phyloP scores from a whole-genome alignment of 257 asterid genomes.

The Ajuga chamaepitys region DNA sequence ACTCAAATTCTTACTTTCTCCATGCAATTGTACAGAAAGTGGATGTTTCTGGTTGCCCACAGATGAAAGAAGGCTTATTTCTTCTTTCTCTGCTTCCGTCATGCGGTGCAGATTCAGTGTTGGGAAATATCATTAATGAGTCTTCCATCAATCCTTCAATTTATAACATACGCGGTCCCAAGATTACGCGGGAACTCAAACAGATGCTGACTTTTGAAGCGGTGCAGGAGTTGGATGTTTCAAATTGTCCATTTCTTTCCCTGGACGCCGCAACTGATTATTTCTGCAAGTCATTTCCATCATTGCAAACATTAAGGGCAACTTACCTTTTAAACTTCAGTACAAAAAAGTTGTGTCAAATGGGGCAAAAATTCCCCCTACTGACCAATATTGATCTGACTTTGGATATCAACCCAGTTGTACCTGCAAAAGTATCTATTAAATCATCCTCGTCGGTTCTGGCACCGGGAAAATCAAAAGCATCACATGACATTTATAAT shows the following conservation, averaged over 20 bases:
- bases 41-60: conserved; percentile 83
- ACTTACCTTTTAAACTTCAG: conserved; percentile 45
- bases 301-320: conserved; percentile 55
- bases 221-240: conserved; percentile 73
- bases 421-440: conserved; percentile 45
- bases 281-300: conserved; percentile 69
- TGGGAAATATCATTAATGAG: conserved; percentile 34
- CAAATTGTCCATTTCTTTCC: conserved; percentile 63
- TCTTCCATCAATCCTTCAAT: conserved; percentile 23
- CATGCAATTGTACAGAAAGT: conserved; percentile 45
- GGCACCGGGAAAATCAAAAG: conserved; percentile 21
- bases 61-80: conserved; percentile 42
- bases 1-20: conserved; percentile 14
- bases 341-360: conserved; percentile 33
- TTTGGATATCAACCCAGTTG: conserved; percentile 58
- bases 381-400: conserved; percentile 57
- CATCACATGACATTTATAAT: conserved; percentile 10
- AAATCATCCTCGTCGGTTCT: conserved; percentile 35
- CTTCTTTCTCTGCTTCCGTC: conserved; percentile 53
- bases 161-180: conserved; percentile 16
- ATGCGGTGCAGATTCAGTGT: conserved; percentile 20
- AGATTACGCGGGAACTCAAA: conserved; percentile 20
- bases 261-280: conserved; percentile 52
- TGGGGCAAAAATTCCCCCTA: conserved; percentile 47
- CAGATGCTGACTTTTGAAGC: conserved; percentile 50